Conservation (phyloP, 352 stramenopile species). For the Globisporangium yorkense region DNA sequence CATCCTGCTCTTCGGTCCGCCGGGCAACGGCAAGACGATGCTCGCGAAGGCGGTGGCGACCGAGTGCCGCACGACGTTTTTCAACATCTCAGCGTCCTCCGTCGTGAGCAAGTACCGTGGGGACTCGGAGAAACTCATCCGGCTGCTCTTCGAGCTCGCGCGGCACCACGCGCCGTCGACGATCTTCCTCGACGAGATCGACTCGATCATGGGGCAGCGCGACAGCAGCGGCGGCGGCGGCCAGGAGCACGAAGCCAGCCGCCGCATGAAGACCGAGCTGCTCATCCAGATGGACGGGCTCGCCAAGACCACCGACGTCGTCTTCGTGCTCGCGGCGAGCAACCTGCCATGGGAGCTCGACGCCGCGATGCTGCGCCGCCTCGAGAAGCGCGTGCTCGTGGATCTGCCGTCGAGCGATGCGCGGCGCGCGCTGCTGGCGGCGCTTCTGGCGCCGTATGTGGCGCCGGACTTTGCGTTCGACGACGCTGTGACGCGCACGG, state of each 20-base stretch:
- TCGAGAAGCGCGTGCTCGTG: constrained; percentile 83
- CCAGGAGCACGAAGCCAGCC: constrained; percentile 81
- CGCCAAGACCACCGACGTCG: constrained; percentile 70
- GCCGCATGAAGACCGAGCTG: constrained; percentile 84
- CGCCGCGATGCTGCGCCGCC: constrained; percentile 67
- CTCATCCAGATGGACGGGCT: constrained; percentile 87
- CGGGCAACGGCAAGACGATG: constrained; percentile 88
- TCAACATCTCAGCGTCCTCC: constrained; percentile 85
- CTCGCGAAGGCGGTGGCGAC: constrained; percentile 81
- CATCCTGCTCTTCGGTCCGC: constrained; percentile 84
- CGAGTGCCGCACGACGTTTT: constrained; percentile 84
- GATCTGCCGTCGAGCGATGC: constrained; percentile 63
- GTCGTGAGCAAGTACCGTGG: constrained; percentile 85
- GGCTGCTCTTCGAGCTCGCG: constrained; percentile 80
- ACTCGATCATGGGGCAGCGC: constrained; percentile 87
- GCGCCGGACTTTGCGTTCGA: constrained; percentile 43
- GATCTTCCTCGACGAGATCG: constrained; percentile 86
- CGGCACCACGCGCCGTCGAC: constrained; percentile 79
- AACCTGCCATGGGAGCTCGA: constrained; percentile 83
- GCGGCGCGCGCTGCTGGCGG: constrained; percentile 46
- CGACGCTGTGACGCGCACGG: constrained; percentile 40
- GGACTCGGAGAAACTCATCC: constrained; percentile 84
- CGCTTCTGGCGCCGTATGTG: constrained; percentile 55
- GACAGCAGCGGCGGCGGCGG: constrained; percentile 54
- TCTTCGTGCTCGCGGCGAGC: constrained; percentile 79